Evolutionary conservation across 352 stramenopile genomes (phyloP).

Genomic region (Thalassiosira gravida): DNA sequence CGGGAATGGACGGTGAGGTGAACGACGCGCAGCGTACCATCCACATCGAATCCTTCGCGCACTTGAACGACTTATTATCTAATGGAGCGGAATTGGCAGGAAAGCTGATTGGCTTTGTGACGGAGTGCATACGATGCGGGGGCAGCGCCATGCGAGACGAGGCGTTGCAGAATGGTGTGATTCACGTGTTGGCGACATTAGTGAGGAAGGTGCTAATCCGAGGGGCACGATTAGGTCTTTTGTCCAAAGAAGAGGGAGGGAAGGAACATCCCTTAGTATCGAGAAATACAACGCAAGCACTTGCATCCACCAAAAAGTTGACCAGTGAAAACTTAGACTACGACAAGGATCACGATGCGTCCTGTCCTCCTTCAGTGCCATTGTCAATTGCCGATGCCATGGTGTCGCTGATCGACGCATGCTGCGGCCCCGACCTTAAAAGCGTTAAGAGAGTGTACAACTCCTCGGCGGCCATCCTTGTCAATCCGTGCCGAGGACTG

Average conservation of each 20-base stretch:
- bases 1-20: slow-evolving; percentile 58
- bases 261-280: not conserved
- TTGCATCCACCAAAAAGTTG: not conserved
- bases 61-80: slow-evolving; percentile 70
- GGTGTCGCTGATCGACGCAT: slow-evolving; percentile 67
- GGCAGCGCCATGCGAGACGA: slow-evolving; percentile 75
- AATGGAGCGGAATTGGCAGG: slow-evolving; percentile 61
- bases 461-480: not conserved
- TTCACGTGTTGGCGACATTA: slow-evolving; percentile 73
- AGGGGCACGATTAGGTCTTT: slow-evolving; percentile 57
- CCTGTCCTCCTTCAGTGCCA: slow-evolving; percentile 67
- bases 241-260: slow-evolving; percentile 20
- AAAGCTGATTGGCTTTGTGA: slow-evolving; percentile 64
- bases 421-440: slow-evolving; percentile 63
- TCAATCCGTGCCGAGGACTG: slow-evolving; percentile 54
- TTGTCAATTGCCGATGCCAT: slow-evolving; percentile 52
- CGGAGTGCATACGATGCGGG: slow-evolving; percentile 61
- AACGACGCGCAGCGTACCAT: slow-evolving; percentile 65
- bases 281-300: not conserved
- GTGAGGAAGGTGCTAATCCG: slow-evolving; percentile 78
- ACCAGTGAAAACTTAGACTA: slow-evolving; percentile 49
- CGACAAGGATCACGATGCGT: slow-evolving; percentile 57
- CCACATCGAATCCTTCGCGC: slow-evolving; percentile 58
- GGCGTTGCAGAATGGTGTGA: slow-evolving; percentile 73
- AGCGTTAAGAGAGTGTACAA: not conserved